Evolutionary conservation across 805 yeast genomes (phyloP), one percentile per base, ranked within the genome.

Genomic region (Hanseniaspora occidentalis): DNA sequence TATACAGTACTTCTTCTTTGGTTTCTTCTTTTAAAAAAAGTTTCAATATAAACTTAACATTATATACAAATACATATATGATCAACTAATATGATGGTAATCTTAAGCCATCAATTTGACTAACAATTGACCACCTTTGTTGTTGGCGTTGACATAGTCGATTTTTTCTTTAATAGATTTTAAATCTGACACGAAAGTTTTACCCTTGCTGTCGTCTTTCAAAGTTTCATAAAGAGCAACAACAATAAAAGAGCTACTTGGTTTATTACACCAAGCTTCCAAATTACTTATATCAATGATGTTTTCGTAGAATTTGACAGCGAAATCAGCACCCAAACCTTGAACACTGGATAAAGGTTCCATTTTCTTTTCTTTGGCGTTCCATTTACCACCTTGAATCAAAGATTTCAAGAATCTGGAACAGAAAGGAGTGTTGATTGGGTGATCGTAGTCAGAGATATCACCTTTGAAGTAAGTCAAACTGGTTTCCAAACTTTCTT

Each of bases 341-440:
- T 64, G 67, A 45, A 59, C 62, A 38, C 51, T 62, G 10, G 64
- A 68, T 35, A 69, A 49, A 42, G 67, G 67, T 43, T 52, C 69
- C 37, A 69, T 62, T 52, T 61, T 69, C 60, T 69, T 75, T 49
- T 67, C 74, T 61, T 77, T 75, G 53, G 69, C 72, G 53, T 79
- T 77, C 81, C 85, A 84, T 54, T 77, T 84, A 51, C 88, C 88
- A 45, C 88, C 89, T 60, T 83, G 94, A 48, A 85, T 80, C 51
- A 85, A 65, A 0, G 84, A 65, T 58, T 84, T 79, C 47, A 85
- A 61, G 39, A 81, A 65, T 65, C 96, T 75, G 2, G 84, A 69
- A 21, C 83, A 71, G 57, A 79, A 82, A 39, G 92, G 82, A 53
- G 73, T 75, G 50, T 72, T 75, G 49, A 82, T 67, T 43, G 84